Evolutionary conservation across 805 yeast species (phyloP).

Genomic region (Starmerella scarabaei): DNA sequence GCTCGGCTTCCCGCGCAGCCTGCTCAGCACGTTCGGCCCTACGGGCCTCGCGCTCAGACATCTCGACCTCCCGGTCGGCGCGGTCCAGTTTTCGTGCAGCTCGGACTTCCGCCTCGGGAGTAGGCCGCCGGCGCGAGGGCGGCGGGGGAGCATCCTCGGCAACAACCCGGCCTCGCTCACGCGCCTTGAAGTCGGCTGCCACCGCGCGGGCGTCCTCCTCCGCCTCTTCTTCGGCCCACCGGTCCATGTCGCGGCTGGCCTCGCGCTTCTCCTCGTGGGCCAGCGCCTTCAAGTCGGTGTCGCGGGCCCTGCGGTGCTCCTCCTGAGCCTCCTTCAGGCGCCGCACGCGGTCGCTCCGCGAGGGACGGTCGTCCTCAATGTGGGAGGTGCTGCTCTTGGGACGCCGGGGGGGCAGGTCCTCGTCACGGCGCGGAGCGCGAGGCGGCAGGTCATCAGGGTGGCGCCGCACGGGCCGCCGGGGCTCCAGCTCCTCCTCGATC

Average conservation of each 20-base stretch:
- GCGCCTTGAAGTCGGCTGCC: not conserved
- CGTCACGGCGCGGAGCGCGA: not conserved
- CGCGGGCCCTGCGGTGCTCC: conserved; percentile 16
- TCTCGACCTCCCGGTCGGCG: not conserved
- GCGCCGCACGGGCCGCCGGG: not conserved
- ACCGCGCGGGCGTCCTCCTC: not conserved
- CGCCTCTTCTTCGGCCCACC: not conserved
- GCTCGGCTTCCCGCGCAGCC: not conserved
- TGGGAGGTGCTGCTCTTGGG: not conserved
- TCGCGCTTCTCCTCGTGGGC: not conserved
- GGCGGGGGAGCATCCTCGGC: not conserved
- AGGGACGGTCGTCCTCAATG: conserved; percentile 6
- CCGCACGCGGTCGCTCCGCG: conserved; percentile 15
- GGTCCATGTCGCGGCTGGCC: not conserved
- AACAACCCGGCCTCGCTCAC: not conserved
- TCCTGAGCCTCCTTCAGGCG: conserved; percentile 17
- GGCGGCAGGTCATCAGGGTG: not conserved
- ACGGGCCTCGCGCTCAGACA: not conserved
- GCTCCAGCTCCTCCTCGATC: no score
- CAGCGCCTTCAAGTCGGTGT: not conserved
- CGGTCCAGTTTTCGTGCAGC: not conserved
- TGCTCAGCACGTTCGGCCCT: not conserved
- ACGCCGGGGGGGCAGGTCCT: not conserved
- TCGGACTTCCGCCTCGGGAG: not conserved
- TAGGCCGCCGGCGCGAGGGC: not conserved